These are phyloP conservation scores for Aspergillus clavatus DNA, from an alignment of 2,329 filamentous ascomycete species.

Conservation along the genomic window DNA sequence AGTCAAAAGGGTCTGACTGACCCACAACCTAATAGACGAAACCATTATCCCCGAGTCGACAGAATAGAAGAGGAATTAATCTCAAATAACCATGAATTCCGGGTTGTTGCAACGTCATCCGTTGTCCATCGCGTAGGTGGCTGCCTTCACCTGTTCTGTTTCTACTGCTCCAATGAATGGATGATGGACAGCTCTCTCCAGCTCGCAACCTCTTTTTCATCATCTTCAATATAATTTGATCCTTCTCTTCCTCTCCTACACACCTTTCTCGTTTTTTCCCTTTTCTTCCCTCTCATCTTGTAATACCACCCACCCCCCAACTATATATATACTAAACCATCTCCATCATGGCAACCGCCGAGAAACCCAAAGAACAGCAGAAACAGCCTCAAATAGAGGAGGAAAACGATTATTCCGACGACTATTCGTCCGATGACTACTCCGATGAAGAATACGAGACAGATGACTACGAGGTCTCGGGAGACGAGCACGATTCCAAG, in stretches of 20 bases:
- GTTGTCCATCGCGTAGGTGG: conserved; percentile 3
- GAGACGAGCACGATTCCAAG: conserved; percentile 19
- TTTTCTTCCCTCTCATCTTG: too few relatives aligned
- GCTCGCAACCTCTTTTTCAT: too few relatives aligned
- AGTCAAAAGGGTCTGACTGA: too few relatives aligned
- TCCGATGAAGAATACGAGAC: conserved; percentile 29
- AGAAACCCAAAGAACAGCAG: conserved; percentile 26
- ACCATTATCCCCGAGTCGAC: too few relatives aligned
- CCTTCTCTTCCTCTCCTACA: background rate
- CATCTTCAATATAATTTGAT: background rate
- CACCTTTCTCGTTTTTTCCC: background rate
- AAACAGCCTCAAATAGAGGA: conserved; percentile 20
- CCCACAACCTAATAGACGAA: too few relatives aligned
- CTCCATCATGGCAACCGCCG: conserved; percentile 25
- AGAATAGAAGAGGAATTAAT: too few relatives aligned
- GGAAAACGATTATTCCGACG: conserved; percentile 23
- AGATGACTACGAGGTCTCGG: conserved; percentile 25
- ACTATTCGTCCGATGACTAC: conserved; percentile 4
- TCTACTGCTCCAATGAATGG: too few relatives aligned
- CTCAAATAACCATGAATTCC: too few relatives aligned
- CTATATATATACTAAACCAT: too few relatives aligned
- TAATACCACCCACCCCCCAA: too few relatives aligned
- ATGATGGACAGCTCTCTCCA: too few relatives aligned
- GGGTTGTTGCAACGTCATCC: background rate
- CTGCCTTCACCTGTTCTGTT: too few relatives aligned